Base-by-base conservation (phyloP, 2,329 filamentous ascomycete species). In the Seiridium cupressi region DNA sequence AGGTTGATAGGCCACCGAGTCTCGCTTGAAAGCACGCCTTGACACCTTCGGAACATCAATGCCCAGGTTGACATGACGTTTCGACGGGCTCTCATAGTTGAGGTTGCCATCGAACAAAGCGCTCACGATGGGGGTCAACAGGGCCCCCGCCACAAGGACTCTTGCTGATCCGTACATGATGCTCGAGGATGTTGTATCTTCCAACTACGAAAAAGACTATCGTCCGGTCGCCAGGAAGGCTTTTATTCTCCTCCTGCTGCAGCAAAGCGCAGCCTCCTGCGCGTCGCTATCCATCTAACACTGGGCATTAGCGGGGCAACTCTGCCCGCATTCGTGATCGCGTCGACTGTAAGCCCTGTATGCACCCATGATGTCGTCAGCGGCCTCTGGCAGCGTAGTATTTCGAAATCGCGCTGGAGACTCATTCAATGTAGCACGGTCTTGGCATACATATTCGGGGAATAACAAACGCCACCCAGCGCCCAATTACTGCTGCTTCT, bases 71-170 rank as follows among this genome's bases (percentile, higher is more conserved):
- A 83, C 80, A 64, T 91, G 88, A 48, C 87, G 81, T 46, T 83
- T 79, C 1, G 88, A 91, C 5, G 89, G 88, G 66, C 84, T 88
- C 55, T 81, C 78, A 70, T 90, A 91, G 74, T 90, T 90, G 62
- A 90, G 70, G 69, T 90, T 90, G 3, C 72, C 72, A 58, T 66
- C 63, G 48, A 73, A 71, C 26, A 51, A 58, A 4, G 63, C 68
- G 31, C 46, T 54, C 13, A 60, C 65, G 5, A 36, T 10, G 32
- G 44, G 47, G 5, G 44, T 32, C 40, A 57, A 35, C 2, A 44
- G 6, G 38, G 36, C 18, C 5, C 51, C 51, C 38, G 51, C 51
- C n/a, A 44, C 31, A 44, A 11, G 18, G 35, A 32, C 36, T 44
- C 40, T 32, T 3, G 18, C 36, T 55, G 9, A 11, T 9, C 51